phyloP scores from a whole-genome alignment of 176 grass and related monocot species.

The Canna indica region DNA sequence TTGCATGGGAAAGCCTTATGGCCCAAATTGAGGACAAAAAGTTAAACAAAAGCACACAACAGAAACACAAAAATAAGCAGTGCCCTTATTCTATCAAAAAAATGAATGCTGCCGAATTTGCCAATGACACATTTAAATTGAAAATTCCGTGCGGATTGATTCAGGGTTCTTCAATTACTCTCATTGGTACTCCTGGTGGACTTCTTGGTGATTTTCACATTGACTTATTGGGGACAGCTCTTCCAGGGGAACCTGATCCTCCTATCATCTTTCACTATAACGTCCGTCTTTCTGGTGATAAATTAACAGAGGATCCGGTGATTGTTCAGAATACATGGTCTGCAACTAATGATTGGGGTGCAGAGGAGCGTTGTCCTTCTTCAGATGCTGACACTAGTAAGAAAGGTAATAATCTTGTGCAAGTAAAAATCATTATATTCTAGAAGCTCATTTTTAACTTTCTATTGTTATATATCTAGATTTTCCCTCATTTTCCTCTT shows the following conservation, averaged over 20 bases:
- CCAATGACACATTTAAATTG: slow-evolving; percentile 47
- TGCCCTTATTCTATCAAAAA: slow-evolving; percentile 89
- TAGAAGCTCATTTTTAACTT: neutral
- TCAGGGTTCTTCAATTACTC: slow-evolving; percentile 89
- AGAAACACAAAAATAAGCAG: slow-evolving; percentile 75
- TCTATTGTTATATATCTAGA: too few species aligned
- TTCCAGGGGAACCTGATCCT: slow-evolving; percentile 83
- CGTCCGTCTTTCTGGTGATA: slow-evolving; percentile 91
- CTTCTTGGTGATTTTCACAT: slow-evolving; percentile 76
- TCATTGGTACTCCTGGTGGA: slow-evolving; percentile 84
- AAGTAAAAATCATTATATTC: neutral
- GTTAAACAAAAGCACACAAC: slow-evolving; percentile 32
- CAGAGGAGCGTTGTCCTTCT: slow-evolving; percentile 78
- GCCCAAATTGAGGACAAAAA: slow-evolving; percentile 44
- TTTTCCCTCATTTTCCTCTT: too few species aligned
- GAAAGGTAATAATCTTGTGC: slow-evolving; percentile 44
- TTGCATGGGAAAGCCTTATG: slow-evolving; percentile 82
- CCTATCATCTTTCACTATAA: slow-evolving; percentile 93
- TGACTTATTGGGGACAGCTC: slow-evolving; percentile 58
- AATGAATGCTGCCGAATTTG: slow-evolving; percentile 73
- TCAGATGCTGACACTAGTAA: slow-evolving; percentile 36
- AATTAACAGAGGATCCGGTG: slow-evolving; percentile 94
- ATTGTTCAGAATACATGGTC: slow-evolving; percentile 99
- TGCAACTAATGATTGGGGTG: slow-evolving; percentile 68
- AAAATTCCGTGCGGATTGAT: slow-evolving; percentile 85